These are phyloP conservation scores for Sordaria brevicollis DNA, from an alignment of 495 filamentous ascomycete species.

Conservation along the genomic window DNA sequence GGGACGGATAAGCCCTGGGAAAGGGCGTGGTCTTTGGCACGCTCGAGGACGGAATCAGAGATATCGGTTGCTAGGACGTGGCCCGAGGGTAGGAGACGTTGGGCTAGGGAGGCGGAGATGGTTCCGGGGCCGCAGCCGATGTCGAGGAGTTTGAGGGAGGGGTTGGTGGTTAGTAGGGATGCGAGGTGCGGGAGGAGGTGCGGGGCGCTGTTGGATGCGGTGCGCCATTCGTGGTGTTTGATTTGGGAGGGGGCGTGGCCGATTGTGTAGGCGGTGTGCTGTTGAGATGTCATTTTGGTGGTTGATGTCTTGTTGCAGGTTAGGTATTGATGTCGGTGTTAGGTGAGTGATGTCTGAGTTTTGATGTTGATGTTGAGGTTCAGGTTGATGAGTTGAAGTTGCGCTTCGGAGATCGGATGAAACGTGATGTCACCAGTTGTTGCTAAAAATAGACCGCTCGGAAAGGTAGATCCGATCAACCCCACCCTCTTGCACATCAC, in stretches of 20 bases:
- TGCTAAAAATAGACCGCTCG: background rate
- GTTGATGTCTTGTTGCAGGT: background rate
- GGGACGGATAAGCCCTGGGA: slow-evolving; percentile 11
- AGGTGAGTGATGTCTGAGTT: background rate
- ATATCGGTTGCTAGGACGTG: slow-evolving; percentile 33
- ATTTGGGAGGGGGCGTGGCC: slow-evolving; percentile 13
- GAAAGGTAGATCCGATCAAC: background rate
- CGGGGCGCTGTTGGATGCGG: slow-evolving; percentile 24
- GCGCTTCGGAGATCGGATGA: background rate
- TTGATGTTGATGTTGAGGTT: background rate
- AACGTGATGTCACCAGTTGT: background rate
- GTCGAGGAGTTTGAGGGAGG: slow-evolving; percentile 24
- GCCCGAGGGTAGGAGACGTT: slow-evolving; percentile 19
- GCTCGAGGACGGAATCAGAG: slow-evolving; percentile 23
- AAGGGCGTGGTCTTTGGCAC: slow-evolving; percentile 19
- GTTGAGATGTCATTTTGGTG: background rate
- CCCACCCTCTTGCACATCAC: background rate
- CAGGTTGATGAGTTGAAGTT: background rate
- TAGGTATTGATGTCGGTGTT: background rate
- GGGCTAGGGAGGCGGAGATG: slow-evolving; percentile 27
- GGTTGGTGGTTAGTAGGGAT: slow-evolving; percentile 12
- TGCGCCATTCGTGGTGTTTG: slow-evolving; percentile 22
- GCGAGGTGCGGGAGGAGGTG: slow-evolving; percentile 24
- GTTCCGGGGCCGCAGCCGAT: slow-evolving; percentile 30
- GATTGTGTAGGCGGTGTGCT: background rate